A percentile compares a stretch with the other conserved stretches of the same genome.
phyloP scores from a whole-genome alignment of 345 rosid genomes.

The Firmiana major region DNA sequence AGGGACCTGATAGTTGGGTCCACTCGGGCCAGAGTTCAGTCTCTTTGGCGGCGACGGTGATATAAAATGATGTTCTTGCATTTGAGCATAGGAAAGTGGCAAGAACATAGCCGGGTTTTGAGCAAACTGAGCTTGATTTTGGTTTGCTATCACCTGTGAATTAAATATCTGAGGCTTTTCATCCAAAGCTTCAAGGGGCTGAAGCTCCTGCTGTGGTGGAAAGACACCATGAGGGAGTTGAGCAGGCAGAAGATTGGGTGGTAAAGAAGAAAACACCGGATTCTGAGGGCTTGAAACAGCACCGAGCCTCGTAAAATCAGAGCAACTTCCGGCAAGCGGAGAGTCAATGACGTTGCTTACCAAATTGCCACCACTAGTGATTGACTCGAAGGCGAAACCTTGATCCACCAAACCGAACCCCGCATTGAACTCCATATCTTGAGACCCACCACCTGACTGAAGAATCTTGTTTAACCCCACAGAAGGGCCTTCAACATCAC shows the following conservation, averaged over 20 bases:
- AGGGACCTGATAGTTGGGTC: conserved; percentile 28
- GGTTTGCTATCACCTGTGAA: conserved; percentile 44
- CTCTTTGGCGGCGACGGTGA: conserved; percentile 49
- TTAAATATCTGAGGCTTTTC: conserved; percentile 52
- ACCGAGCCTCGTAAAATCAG: conserved; percentile 30
- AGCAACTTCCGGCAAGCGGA: conserved; percentile 18
- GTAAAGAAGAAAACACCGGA: conserved; percentile 10
- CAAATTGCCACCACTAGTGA: conserved; percentile 15
- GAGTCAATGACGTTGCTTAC: conserved; percentile 24
- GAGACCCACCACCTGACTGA: conserved; percentile 33
- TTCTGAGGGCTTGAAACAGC: conserved; percentile 20
- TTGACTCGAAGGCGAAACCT: conserved; percentile 47
- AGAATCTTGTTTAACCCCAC: conserved; percentile 53
- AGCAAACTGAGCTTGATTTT: conserved; percentile 40
- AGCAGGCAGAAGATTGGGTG: conserved; percentile 21
- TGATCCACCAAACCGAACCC: conserved; percentile 68
- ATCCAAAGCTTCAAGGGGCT: conserved; percentile 27
- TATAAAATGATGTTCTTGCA: conserved; percentile 45
- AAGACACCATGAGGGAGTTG: conserved; percentile 14
- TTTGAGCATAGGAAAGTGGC: conserved; percentile 30
- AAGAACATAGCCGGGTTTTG: conserved; percentile 53
- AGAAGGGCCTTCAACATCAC: conserved; percentile 61
- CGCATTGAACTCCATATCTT: conserved; percentile 36
- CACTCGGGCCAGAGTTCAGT: conserved; percentile 35
- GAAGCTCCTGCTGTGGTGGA: conserved; percentile 22